Conservation (phyloP, 257 asterid species). For the Solanum ossicruentum region DNA sequence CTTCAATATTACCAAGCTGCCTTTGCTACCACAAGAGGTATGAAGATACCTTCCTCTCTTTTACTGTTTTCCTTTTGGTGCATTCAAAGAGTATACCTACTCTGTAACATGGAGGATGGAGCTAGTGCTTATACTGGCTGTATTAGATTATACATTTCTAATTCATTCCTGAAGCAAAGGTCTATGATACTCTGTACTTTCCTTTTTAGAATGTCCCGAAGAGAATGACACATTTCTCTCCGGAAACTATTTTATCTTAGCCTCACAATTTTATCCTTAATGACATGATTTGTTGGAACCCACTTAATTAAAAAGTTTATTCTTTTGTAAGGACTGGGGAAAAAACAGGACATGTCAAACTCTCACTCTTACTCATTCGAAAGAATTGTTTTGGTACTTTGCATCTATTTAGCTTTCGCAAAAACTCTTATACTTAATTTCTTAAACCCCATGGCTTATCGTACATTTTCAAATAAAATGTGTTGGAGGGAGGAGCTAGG, state of each 20-base stretch:
- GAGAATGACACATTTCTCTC: background rate
- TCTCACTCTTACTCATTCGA: background rate
- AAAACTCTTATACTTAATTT: background rate
- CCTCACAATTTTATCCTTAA: background rate
- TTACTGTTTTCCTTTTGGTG: background rate
- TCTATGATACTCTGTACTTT: background rate
- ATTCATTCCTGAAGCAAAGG: background rate
- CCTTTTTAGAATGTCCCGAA: background rate
- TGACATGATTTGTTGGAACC: background rate
- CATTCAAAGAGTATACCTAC: background rate
- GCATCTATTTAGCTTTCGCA: background rate
- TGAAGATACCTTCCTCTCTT: background rate
- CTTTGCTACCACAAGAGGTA: conserved; percentile 95
- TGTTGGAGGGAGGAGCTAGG: background rate
- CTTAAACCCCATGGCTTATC: background rate
- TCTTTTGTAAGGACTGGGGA: too few relatives aligned
- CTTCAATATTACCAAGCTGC: conserved; percentile 88
- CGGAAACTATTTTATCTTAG: background rate
- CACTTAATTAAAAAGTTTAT: background rate
- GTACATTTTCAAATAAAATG: background rate
- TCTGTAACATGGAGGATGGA: background rate
- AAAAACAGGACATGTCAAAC: background rate
- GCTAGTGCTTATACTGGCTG: background rate
- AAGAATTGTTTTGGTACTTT: background rate
- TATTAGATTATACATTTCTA: background rate